Base-by-base conservation (phyloP, 441 rosid genomes). In the Erodium moschatum region DNA sequence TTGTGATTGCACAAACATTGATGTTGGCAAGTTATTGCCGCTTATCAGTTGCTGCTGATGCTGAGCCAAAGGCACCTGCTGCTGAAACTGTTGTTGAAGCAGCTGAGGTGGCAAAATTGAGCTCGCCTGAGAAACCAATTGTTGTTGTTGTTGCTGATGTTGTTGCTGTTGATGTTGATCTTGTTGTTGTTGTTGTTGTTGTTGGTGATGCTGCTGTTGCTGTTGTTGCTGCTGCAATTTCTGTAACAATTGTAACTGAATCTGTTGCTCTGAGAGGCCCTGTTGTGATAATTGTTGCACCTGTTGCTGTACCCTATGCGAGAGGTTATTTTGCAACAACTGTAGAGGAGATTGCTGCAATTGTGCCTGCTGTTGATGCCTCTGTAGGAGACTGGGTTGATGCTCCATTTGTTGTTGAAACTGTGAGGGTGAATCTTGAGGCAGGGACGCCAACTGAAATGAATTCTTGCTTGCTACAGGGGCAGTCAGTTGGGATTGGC, bases 161-260 rank as follows among this genome's bases (percentile, higher is more conserved):
- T 33, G 38, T 5, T 33, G 38, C 38, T 33, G 38, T 5, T 33
- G 38, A 2, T 33, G 38, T 5, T 33, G 38, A 2, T 33, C 3
- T 33, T 33, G 38, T 33, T 33, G 38, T 5, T 71, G 82, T 64
- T 81, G 89, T 70, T 61, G 72, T 27, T 44, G 67, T 21, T 71
- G 38, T 29, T 46, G 73, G 29, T 62, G 35, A 12, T 27, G 67
- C 29, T 70, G 73, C 7, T 44, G 73, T 20, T 68, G 71, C 48
- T 81, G 86, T 65, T 83, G 90, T 72, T 81, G 87, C 63, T 85
- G 89, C 81, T 87, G 98, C 73, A 88, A 62, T 74, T 86, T 87
- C 79, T 91, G 98, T 10, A 89, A 81, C 75, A 89, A 75, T 72
- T 94, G 98, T 68, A 86, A 72, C 8, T 90, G 97, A 79, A 84